A percentile compares a stretch with the other conserved stretches of the same genome.
Evolutionary conservation across 768 basidiomycete species (phyloP).

Genomic region (Pleurotus ostreatus): DNA sequence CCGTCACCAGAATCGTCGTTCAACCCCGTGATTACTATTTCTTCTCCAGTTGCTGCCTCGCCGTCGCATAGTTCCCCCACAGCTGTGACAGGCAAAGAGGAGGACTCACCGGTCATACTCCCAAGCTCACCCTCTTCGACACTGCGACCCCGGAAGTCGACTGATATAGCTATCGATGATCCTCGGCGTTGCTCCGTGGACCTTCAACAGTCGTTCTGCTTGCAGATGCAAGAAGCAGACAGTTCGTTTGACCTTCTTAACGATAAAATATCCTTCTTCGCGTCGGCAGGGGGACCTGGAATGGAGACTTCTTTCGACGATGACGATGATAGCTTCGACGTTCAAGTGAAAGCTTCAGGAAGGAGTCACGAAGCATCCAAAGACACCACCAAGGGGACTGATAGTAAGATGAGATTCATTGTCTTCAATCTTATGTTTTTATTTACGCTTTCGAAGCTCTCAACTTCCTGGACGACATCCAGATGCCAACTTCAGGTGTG

Average conservation of each 20-base stretch:
- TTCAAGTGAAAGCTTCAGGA: slow-evolving; percentile 10
- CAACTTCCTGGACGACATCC: too few species aligned
- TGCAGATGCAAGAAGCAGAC: slow-evolving; percentile 42
- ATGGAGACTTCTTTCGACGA: slow-evolving; percentile 31
- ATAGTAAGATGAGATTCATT: too few species aligned
- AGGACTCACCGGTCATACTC: neutral
- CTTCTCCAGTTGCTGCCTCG: slow-evolving; percentile 2
- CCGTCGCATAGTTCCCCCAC: neutral
- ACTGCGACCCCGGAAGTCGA: neutral
- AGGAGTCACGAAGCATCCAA: too few species aligned
- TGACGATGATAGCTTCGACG: slow-evolving; percentile 38
- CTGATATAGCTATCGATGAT: slow-evolving; percentile 11
- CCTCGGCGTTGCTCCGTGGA: slow-evolving; percentile 39
- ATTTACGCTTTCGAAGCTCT: too few species aligned
- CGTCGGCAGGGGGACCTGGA: slow-evolving; percentile 19
- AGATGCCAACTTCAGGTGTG: too few species aligned
- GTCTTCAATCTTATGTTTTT: too few species aligned
- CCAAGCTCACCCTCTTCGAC: neutral
- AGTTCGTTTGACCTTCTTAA: slow-evolving; percentile 48
- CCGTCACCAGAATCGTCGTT: neutral
- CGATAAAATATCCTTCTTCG: slow-evolving; percentile 47
- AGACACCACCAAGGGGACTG: too few species aligned
- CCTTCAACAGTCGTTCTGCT: slow-evolving; percentile 42
- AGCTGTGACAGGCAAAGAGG: neutral
- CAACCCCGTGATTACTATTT: neutral